Evolutionary conservation across 2,329 filamentous ascomycete genomes (phyloP).

Genomic region (Xylariaceae sp.): DNA sequence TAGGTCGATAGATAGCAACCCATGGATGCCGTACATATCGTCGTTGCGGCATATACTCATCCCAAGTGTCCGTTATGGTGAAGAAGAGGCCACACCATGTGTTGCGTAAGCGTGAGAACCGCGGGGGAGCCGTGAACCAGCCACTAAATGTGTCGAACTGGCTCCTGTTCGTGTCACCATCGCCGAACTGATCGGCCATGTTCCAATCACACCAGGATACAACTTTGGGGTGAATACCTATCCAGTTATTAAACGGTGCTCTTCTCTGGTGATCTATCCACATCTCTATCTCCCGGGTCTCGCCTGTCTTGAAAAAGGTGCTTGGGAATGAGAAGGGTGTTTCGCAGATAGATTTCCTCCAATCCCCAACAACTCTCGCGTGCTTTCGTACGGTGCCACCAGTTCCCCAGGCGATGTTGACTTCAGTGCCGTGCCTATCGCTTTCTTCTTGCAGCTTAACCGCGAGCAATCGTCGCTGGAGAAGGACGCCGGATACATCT

Average conservation of each 20-base stretch:
- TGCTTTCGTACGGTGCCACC: neutral
- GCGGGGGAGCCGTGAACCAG: conserved; percentile 33
- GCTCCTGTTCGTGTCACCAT: conserved; percentile 26
- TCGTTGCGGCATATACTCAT: conserved; percentile 22
- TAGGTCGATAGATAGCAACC: conserved; percentile 45
- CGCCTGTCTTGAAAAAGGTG: conserved; percentile 17
- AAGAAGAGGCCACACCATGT: conserved; percentile 47
- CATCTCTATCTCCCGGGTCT: conserved; percentile 18
- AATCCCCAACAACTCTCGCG: neutral
- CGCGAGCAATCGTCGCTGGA: conserved; percentile 10
- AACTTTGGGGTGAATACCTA: conserved; percentile 35
- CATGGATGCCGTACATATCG: conserved; percentile 42
- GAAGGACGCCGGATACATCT: conserved; percentile 28
- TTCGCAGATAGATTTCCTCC: conserved; percentile 12
- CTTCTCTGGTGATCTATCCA: conserved; percentile 17
- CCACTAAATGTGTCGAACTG: conserved; percentile 31
- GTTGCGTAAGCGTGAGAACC: conserved; percentile 24
- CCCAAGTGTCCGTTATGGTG: conserved; percentile 39
- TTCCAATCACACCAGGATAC: conserved; percentile 39
- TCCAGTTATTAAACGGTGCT: conserved; percentile 18
- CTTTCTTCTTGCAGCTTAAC: conserved; percentile 11
- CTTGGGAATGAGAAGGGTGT: conserved; percentile 12
- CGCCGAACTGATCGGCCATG: conserved; percentile 36
- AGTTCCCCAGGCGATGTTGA: conserved; percentile 13
- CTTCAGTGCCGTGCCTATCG: conserved; percentile 1